Conservation (phyloP, 768 basidiomycete species). For the Mycena floridula region DNA sequence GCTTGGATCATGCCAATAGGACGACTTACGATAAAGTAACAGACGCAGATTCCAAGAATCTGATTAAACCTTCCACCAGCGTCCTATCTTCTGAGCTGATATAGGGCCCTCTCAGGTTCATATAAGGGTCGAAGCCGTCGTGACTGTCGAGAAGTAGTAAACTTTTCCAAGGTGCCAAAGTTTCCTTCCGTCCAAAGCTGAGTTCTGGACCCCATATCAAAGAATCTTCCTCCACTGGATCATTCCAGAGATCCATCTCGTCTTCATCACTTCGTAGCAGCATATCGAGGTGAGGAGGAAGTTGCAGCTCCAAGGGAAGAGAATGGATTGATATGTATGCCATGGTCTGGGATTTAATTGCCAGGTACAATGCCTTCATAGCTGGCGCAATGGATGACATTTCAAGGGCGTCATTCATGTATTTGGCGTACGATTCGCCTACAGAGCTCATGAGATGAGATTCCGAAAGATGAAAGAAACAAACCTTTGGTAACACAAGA, state of each 20-base stretch:
- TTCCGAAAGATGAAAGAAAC: slow-evolving; percentile 2
- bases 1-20: not conserved
- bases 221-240: slow-evolving; percentile 41
- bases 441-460: slow-evolving; percentile 6
- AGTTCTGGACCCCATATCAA: slow-evolving; percentile 64
- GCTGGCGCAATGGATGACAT: slow-evolving; percentile 68
- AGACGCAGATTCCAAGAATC: slow-evolving; percentile 68
- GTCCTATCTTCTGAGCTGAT: slow-evolving; percentile 58
- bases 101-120: slow-evolving; percentile 53
- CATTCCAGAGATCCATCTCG: slow-evolving; percentile 43
- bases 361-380: slow-evolving; percentile 76
- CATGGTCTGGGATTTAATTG: slow-evolving; percentile 69
- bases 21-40: slow-evolving; percentile 69
- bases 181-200: slow-evolving; percentile 65
- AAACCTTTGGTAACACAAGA: slow-evolving; percentile 59
- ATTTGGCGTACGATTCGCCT: slow-evolving; percentile 60
- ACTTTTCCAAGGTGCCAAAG: slow-evolving; percentile 88
- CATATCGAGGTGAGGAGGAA: slow-evolving; percentile 74
- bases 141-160: slow-evolving; percentile 67
- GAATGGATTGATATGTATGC: slow-evolving; percentile 75
- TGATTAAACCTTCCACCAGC: slow-evolving; percentile 65
- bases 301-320: slow-evolving; percentile 78
- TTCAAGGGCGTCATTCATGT: slow-evolving; percentile 50
- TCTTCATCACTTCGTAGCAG: slow-evolving; percentile 63
- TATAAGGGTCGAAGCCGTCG: slow-evolving; percentile 50